Base-by-base conservation (phyloP, 768 basidiomycete species). In the Amanita fuliginea region DNA sequence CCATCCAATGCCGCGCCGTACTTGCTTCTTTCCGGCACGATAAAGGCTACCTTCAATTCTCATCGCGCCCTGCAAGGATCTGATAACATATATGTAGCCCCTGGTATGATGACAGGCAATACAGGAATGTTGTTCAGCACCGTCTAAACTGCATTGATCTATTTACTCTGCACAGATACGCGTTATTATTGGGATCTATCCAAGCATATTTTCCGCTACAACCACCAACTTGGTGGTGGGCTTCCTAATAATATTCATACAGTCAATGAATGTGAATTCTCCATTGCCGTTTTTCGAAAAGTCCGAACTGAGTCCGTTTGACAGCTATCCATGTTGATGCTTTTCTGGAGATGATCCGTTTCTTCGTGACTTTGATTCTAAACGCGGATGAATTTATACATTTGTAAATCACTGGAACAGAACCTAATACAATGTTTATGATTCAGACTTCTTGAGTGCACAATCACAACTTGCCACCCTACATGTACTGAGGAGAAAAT, bases 161-260 rank as follows among this genome's bases (percentile, higher is more conserved):
- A 39, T 47, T 36, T n/a, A 22, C 63, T 1, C 4, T 45, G 16
- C 53, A 51, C 46, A 82, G 85, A 80, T 54, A 80, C 78, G 2
- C 67, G 72, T 13, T 72, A 70, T 59, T 80, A 79, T 57, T 80
- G 80, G 79, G 63, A 73, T 30, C 63, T 81, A 32, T 72, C 76
- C 4, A 58, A 63, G 33, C 72, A 77, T 55, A 86, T 89, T 53
- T 86, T 84, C 73, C 77, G 86, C 16, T 89, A 86, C 58, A 68
- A 59, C 50, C 75, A 77, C 51, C 61, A 62, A 10, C 51, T 61
- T 59, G 16, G 68, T 0, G 63, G 60, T 16, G 57, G 63, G 24
- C 54, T 55, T 18, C 24, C 68, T 19, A 63, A 63, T 44, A 72
- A 73, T 1, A 64, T 81, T n/a, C 86, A 87, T 61, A 84, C 84